Base-by-base conservation (phyloP, 768 basidiomycete species). In the Collybiopsis luxurians region DNA sequence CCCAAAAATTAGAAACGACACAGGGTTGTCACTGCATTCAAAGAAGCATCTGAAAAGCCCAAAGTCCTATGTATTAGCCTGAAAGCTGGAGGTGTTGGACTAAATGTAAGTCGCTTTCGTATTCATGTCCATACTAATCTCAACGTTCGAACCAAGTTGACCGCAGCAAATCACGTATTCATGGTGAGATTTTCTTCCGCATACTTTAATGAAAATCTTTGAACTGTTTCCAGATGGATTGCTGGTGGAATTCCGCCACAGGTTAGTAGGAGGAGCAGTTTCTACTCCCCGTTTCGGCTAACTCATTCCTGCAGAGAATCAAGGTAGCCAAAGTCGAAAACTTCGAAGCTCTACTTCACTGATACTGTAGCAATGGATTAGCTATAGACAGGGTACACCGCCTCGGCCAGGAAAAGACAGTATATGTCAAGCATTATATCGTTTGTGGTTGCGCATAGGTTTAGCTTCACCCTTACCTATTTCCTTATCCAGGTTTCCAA, bases 11-110 rank as follows among this genome's bases (percentile, higher is more conserved):
- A 51, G 72, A 89, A 88, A 67, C 81, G 92, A 54, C 83, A 80
- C 38, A 79, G 80, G 9, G 89, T 92, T 2, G 78, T 98, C 38
- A 76, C 83, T 42, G 86, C 85, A 59, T 98, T 98, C 76, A 89
- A 85, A 63, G 72, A 79, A 19, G 73, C 82, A 2, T 86, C 85
- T 5, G 76, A 81, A 55, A 85, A 80, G 61, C 87, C 92, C 0
- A 89, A 92, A 67, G 77, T 95, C 10, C 67, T 93, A 24, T 80
- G 92, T 44, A 74, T 93, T 45, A 90, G 89, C 65, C 69, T 94
- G 68, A 94, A 92, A 68, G 95, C 95, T 3, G 95, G 95, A 26
- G 95, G 95, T 24, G 92, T 95, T 23, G 95, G 95, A 0, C 67
- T 96, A 55, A 95, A 95, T 67, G 85, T 92, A 65, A 63, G 82